phyloP scores from a whole-genome alignment of 495 filamentous ascomycete species.

The Aspergillus mulundensis region DNA sequence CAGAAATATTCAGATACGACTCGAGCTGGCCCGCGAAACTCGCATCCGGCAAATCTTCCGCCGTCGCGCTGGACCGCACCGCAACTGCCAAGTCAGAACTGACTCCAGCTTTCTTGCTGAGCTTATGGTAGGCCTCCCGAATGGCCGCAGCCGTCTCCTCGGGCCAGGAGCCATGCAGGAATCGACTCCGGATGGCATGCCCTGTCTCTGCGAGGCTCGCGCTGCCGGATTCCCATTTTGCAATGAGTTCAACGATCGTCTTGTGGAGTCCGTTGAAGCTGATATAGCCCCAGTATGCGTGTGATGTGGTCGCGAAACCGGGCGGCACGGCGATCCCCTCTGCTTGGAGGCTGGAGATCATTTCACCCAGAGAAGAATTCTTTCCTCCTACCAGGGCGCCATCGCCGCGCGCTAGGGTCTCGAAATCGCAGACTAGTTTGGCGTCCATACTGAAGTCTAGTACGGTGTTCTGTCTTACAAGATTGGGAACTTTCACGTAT shows the following conservation, averaged over 20 bases:
- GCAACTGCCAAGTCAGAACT: too few relatives aligned
- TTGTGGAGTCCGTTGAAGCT: constrained; percentile 26
- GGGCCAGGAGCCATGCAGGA: constrained; percentile 20
- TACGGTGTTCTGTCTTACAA: too few relatives aligned
- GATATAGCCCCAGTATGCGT: constrained; percentile 30
- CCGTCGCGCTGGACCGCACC: constrained; percentile 35
- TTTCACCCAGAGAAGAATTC: constrained; percentile 36
- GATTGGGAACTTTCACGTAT: too few relatives aligned
- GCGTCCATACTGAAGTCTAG: too few relatives aligned
- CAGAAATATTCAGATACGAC: constrained; percentile 26
- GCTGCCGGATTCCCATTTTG: constrained; percentile 8
- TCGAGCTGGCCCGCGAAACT: constrained; percentile 38
- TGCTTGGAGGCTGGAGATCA: constrained; percentile 22
- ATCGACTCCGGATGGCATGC: constrained; percentile 19
- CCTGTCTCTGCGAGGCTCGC: constrained; percentile 12
- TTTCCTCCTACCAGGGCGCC: constrained; percentile 27
- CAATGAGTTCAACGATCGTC: constrained; percentile 17
- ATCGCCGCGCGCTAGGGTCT: background rate
- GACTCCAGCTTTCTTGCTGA: too few relatives aligned
- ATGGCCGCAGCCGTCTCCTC: background rate
- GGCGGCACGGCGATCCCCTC: constrained; percentile 29
- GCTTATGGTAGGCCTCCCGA: constrained; percentile 6
- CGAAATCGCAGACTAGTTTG: too few relatives aligned
- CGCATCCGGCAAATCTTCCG: constrained; percentile 35
- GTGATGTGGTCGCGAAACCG: constrained; percentile 31